Base-by-base conservation (phyloP, 2,329 filamentous ascomycete genomes). In the Domatiomyces globalis region DNA sequence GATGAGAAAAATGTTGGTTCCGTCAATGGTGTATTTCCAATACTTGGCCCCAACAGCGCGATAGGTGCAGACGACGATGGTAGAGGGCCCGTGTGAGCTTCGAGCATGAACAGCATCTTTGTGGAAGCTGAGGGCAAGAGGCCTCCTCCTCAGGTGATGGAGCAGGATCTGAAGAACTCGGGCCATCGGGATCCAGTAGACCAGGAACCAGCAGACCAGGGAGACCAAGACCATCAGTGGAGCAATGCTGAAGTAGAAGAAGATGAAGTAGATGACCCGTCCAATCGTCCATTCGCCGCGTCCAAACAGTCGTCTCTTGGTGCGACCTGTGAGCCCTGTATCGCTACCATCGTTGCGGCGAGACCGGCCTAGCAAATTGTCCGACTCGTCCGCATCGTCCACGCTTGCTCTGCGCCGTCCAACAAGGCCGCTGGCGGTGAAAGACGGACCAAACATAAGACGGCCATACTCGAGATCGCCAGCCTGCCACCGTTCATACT, bases 21-120 rank as follows among this genome's bases (percentile, higher is more conserved):
- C 94, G 64, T 98, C 92, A 53, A 98, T 76, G 3, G 92, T 98
- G 70, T 98, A 98, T 70, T 98, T 98, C 90, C 94, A 98, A 73
- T 98, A 98, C 67, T 90, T 90, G 59, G 81, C 75, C 10, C 92
- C 92, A 10, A 94, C 90, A 44, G 92, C 92, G 53, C 94, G 85
- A 70, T 98, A 98, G 5, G 92, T 98, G 75, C 92, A 98, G 33
- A 98, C 76, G 17, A 98, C 74, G 55, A 98, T 90, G 9, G 89
- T 90, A 45, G 87, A 84, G 18, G 84, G 81, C 15, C 81, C 80
- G 46, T 83, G 81, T 6, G 80, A 78, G 10, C 76, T 74, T 51
- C 89, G 83, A 22, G 85, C 81, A 62, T 84, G 85, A 52, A 81
- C 77, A 51, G 80, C 81, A 64, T 95, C 89, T 8, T 86, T 86